Conservation (phyloP, 1,284 basidiomycete genomes). For the Acaromyces ingoldii region DNA sequence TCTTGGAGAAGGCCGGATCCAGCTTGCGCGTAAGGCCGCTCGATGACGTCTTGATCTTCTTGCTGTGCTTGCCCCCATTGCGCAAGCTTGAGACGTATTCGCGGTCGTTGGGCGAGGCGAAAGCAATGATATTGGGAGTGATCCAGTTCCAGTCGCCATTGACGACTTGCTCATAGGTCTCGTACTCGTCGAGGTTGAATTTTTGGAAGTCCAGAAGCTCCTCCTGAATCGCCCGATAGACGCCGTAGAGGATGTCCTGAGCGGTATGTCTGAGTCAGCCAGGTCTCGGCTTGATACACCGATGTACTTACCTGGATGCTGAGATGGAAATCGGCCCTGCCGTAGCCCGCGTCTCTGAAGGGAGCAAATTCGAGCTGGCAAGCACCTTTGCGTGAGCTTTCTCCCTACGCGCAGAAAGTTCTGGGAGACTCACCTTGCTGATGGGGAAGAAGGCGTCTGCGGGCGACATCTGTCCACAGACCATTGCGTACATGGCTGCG, state of each 20-base stretch:
- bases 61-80: constrained; percentile 47
- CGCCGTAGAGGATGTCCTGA: constrained; percentile 80
- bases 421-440: constrained; percentile 21
- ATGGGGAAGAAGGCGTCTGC: constrained; percentile 87
- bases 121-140: constrained; percentile 64
- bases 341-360: constrained; percentile 92
- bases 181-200: constrained; percentile 77
- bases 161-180: constrained; percentile 64
- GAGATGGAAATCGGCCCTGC: constrained; percentile 84
- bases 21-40: constrained; percentile 64
- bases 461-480: constrained; percentile 82
- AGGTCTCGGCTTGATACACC: constrained; percentile 57
- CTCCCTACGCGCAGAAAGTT: no score
- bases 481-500: constrained; percentile 82
- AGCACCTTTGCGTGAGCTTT: no score
- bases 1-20: constrained; percentile 62
- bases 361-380: constrained; percentile 76
- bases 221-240: constrained; percentile 87
- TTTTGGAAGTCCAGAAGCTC: constrained; percentile 84
- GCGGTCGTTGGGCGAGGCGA: constrained; percentile 70
- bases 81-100: constrained; percentile 42
- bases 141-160: constrained; percentile 95
- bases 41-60: no score
- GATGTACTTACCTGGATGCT: no score
- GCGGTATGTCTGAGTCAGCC: no score